Conservation (phyloP, 257 asterid genomes). For the Apocynum venetum region DNA sequence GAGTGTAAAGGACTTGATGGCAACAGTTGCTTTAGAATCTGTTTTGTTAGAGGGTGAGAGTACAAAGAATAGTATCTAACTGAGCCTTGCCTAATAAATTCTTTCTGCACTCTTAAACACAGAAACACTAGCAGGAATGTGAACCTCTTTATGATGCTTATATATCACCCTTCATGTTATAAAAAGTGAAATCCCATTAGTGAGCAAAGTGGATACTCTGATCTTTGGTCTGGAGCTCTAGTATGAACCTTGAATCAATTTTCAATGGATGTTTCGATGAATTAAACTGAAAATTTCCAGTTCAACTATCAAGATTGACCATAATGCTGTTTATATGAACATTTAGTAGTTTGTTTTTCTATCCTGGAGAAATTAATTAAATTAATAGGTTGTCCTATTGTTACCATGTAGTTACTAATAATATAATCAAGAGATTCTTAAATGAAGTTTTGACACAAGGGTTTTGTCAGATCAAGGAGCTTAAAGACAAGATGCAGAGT, state of each 20-base stretch:
- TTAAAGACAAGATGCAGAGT: slow-evolving; percentile 74
- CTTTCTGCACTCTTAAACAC: not conserved
- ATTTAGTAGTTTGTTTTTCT: not conserved
- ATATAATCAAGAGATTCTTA: not conserved
- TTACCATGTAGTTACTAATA: not conserved
- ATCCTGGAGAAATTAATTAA: not conserved
- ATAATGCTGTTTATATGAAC: not conserved
- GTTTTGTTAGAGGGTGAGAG: not conserved
- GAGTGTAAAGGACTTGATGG: no score
- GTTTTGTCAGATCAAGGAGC: slow-evolving; percentile 62
- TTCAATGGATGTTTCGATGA: not conserved
- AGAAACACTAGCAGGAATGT: not conserved
- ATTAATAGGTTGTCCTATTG: not conserved
- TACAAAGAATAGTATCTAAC: not conserved
- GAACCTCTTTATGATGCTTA: not conserved
- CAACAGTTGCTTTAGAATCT: not conserved
- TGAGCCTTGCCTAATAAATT: not conserved
- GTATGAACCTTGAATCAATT: not conserved
- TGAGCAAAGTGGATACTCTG: not conserved
- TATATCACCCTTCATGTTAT: not conserved
- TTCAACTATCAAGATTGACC: not conserved
- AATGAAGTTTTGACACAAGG: not conserved
- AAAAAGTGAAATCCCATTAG: not conserved
- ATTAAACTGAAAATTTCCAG: not conserved
- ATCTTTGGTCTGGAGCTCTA: not conserved